These are phyloP conservation scores for Tylopilus plumbeoviolaceoides DNA, from an alignment of 768 basidiomycete species.

Conservation along the genomic window DNA sequence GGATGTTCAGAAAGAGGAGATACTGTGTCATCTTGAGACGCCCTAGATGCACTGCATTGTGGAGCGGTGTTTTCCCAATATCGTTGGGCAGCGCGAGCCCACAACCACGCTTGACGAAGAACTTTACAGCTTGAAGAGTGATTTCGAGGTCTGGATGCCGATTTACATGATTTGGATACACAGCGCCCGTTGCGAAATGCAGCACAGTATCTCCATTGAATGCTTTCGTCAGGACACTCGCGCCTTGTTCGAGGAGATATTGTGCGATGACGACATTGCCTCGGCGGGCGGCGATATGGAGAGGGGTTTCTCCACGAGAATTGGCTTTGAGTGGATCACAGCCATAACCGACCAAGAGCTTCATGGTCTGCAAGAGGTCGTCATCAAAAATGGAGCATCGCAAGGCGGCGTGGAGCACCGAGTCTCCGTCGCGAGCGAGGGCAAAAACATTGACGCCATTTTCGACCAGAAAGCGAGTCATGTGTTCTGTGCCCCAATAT, in stretches of 20 bases:
- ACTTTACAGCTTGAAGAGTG: background rate
- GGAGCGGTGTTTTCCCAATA: background rate
- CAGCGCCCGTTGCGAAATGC: background rate
- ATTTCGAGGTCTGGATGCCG: too few relatives aligned
- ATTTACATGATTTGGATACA: background rate
- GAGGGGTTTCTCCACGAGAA: background rate
- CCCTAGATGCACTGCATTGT: background rate
- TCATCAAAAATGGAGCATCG: background rate
- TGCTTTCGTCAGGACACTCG: background rate
- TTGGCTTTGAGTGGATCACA: slow-evolving; percentile 1
- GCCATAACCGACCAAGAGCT: background rate
- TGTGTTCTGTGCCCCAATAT: background rate
- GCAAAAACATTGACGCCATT: background rate
- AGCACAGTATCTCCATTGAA: background rate
- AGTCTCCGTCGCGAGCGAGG: background rate
- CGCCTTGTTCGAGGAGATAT: slow-evolving; percentile 1
- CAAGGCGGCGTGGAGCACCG: background rate
- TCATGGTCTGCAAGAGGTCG: background rate
- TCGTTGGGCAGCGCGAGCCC: background rate
- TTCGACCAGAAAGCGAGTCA: background rate
- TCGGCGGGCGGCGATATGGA: background rate
- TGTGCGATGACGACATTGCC: background rate
- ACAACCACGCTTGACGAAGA: background rate
- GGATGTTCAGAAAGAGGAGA: background rate
- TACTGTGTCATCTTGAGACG: background rate